Evolutionary conservation across 148 eudicot genomes (phyloP).

Genomic region (Camellia sinensis): DNA sequence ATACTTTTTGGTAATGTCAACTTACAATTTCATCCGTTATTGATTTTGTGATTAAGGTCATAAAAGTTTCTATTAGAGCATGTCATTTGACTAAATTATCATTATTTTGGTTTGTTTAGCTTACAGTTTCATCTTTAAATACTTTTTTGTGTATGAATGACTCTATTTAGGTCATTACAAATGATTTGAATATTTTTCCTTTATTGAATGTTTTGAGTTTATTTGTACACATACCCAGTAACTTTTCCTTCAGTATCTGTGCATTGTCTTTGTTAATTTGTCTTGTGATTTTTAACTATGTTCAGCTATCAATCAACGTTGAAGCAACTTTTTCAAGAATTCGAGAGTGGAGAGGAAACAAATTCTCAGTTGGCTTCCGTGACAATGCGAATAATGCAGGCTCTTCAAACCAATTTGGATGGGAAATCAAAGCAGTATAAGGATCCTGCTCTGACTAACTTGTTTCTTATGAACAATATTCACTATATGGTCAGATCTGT

Average conservation of each 20-base stretch:
- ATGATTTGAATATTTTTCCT: no score
- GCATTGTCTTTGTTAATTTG: no score
- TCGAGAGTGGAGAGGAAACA: slow-evolving; percentile 61
- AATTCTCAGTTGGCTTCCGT: slow-evolving; percentile 83
- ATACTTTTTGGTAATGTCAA: background rate
- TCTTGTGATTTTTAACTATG: background rate
- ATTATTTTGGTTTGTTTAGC: no score
- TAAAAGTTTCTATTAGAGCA: slow-evolving; percentile 2
- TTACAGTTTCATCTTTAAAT: no score
- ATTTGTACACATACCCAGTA: background rate
- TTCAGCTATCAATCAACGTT: slow-evolving; percentile 89
- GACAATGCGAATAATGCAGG: slow-evolving; percentile 97
- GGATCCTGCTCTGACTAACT: slow-evolving; percentile 81
- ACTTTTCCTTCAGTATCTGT: background rate
- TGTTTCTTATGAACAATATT: slow-evolving; percentile 95
- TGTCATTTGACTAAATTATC: background rate
- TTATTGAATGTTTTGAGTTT: no score
- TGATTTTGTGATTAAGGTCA: background rate
- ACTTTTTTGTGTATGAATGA: no score
- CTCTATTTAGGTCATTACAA: no score
- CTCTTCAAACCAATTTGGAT: slow-evolving; percentile 93
- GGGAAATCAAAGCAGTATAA: slow-evolving; percentile 93
- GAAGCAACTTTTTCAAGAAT: slow-evolving; percentile 97
- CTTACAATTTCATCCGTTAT: background rate
- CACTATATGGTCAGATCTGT: slow-evolving; percentile 98